These are phyloP conservation scores for Raphanus hybrid DNA, from an alignment of 441 rosid genomes.

Conservation along the genomic window DNA sequence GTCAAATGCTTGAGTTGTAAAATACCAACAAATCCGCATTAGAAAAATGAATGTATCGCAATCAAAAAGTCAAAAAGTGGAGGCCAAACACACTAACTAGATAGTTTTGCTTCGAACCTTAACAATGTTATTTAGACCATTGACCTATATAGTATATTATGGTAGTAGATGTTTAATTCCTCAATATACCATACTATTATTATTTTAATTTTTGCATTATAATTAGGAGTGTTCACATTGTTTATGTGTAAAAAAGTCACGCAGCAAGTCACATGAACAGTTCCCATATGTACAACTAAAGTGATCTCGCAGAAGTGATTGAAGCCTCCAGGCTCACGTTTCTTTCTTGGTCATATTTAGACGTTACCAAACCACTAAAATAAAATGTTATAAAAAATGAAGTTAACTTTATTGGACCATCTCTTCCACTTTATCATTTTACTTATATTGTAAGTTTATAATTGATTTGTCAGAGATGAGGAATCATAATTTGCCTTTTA, in stretches of 20 bases:
- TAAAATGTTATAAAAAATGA: not conserved
- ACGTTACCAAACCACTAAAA: slow-evolving; percentile 45
- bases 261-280: slow-evolving; percentile 46
- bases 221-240: slow-evolving; percentile 21
- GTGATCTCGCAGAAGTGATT: slow-evolving; percentile 17
- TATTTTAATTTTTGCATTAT: not conserved
- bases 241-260: slow-evolving; percentile 17
- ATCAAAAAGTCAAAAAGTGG: slow-evolving; percentile 41
- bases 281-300: slow-evolving; percentile 26
- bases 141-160: slow-evolving; percentile 27
- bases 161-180: not conserved
- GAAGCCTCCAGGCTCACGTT: slow-evolving; percentile 43
- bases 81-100: slow-evolving; percentile 38
- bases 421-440: slow-evolving; percentile 36
- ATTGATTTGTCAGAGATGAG: slow-evolving; percentile 16
- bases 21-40: slow-evolving; percentile 38
- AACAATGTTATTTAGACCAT: slow-evolving; percentile 25
- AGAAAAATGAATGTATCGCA: slow-evolving; percentile 16
- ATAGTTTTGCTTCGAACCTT: slow-evolving; percentile 24
- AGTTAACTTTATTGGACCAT: slow-evolving; percentile 35
- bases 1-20: slow-evolving; percentile 40
- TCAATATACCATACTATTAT: not conserved
- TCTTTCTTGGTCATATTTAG: slow-evolving; percentile 35
- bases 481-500: slow-evolving; percentile 23
- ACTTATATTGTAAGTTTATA: slow-evolving; percentile 40